Percentiles rank a stretch among this genome's conserved stretches.
Conservation (phyloP, 306 rosid genomes). For the Mucuna pruriens region DNA sequence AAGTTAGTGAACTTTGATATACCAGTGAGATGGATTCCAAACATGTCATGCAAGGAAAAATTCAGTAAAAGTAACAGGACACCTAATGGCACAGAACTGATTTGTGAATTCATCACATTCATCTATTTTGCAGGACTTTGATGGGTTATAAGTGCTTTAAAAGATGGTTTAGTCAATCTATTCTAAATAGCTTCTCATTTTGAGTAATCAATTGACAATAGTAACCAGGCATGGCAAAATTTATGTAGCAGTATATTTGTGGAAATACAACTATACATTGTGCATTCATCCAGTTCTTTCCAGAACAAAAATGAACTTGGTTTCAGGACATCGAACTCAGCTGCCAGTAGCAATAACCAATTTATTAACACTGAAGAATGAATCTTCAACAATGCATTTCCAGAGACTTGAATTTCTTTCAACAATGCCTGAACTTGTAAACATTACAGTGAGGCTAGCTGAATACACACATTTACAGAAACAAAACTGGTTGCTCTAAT, state of each 20-base stretch:
- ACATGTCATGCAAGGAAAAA: conserved; percentile 3
- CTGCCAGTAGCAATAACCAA: neutral
- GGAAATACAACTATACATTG: conserved; percentile 2
- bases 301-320: conserved; percentile 25
- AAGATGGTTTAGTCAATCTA: neutral
- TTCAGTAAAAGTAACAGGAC: neutral
- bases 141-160: neutral
- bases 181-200: neutral
- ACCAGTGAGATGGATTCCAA: neutral
- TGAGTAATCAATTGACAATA: neutral
- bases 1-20: conserved; percentile 1
- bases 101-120: conserved; percentile 1
- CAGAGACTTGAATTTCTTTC: conserved; percentile 30
- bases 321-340: conserved; percentile 23
- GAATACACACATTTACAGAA: conserved; percentile 42
- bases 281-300: neutral
- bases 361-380: conserved; percentile 11
- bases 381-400: conserved; percentile 29
- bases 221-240: neutral
- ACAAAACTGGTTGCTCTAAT: conserved; percentile 53
- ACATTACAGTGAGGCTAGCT: conserved; percentile 36
- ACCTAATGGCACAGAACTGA: neutral
- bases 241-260: neutral
- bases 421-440: conserved; percentile 45
- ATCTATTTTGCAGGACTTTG: neutral